These are phyloP conservation scores for Populus pruinosa DNA, from an alignment of 345 rosid genomes.

Conservation along the genomic window DNA sequence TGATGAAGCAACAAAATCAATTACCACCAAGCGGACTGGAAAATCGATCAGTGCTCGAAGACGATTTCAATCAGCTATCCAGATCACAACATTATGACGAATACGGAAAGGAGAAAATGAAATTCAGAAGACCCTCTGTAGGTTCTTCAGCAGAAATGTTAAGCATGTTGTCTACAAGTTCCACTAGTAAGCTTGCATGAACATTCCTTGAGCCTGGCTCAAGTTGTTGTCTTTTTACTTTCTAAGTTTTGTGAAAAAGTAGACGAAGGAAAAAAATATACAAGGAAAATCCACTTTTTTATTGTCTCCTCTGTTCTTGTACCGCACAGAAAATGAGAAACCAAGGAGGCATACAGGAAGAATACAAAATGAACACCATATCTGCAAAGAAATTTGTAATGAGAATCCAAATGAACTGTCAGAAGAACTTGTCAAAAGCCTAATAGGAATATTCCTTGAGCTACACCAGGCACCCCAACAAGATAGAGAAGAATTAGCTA, in stretches of 20 bases:
- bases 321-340: slow-evolving; percentile 42
- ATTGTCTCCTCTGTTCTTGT: slow-evolving; percentile 1
- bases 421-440: slow-evolving; percentile 66
- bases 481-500: slow-evolving; percentile 34
- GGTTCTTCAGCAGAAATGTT: slow-evolving; percentile 58
- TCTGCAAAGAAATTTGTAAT: slow-evolving; percentile 30
- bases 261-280: background rate
- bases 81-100: slow-evolving; percentile 51
- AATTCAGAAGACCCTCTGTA: slow-evolving; percentile 54
- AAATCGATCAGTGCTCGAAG: slow-evolving; percentile 15
- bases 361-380: slow-evolving; percentile 30
- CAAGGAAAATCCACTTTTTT: background rate
- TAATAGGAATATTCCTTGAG: slow-evolving; percentile 66
- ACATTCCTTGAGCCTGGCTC: background rate
- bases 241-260: too few relatives aligned
- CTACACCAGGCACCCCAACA: slow-evolving; percentile 43
- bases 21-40: slow-evolving; percentile 18
- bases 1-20: slow-evolving; percentile 25
- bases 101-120: slow-evolving; percentile 32
- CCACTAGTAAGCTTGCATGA: slow-evolving; percentile 39
- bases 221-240: background rate
- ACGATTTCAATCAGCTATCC: slow-evolving; percentile 38
- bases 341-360: slow-evolving; percentile 42
- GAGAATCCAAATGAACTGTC: slow-evolving; percentile 71
- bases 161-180: slow-evolving; percentile 40